Base-by-base conservation (phyloP, 2,329 filamentous ascomycete genomes). In the Colletotrichum incanum region DNA sequence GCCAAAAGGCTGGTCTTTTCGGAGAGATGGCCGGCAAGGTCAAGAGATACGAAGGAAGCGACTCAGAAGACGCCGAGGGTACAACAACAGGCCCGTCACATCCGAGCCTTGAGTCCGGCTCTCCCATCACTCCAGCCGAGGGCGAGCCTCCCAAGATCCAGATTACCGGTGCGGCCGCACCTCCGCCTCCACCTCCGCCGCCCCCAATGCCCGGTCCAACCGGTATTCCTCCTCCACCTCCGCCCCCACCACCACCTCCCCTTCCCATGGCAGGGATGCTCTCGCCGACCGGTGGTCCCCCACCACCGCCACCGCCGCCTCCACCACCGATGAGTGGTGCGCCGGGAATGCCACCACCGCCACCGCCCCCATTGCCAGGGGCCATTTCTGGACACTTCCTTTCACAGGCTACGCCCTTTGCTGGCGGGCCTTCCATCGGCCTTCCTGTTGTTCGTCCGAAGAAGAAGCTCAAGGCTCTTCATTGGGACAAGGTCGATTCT, bases 381-480 rank as follows among this genome's bases (percentile, higher is more conserved):
- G 88, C 90, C 65, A 90, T 92, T 74, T 91, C 93, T 67, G 94
- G 94, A 9, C 92, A 94, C 74, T 98, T 93, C 84, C 84, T 98
- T 74, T 88, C 91, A 59, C 89, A 92, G 75, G 86, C 90, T 75
- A 86, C 88, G 41, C 86, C 86, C 73, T 83, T 85, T 26, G 80
- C 87, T 6, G 79, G 87, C 18, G 84, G 90, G 14, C 78, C 83
- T 28, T 89, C 90, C 9, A 86, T 94, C 76, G 91, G 92, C 54
- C 84, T 97, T 77, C 92, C 94, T 45, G 93, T 95, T 73, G 94
- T 95, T 64, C 88, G 96, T 77, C 95, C 96, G 28, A 98, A 98
- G 90, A 98, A 98, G 91, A 99, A 98, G 88, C 94, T 99, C 82
- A 99, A 99, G 90, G 96, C 96, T 71, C 88, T 99, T 76, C 96